Evolutionary conservation across 768 basidiomycete species (phyloP).

Genomic region (Ephemerocybe angulata): DNA sequence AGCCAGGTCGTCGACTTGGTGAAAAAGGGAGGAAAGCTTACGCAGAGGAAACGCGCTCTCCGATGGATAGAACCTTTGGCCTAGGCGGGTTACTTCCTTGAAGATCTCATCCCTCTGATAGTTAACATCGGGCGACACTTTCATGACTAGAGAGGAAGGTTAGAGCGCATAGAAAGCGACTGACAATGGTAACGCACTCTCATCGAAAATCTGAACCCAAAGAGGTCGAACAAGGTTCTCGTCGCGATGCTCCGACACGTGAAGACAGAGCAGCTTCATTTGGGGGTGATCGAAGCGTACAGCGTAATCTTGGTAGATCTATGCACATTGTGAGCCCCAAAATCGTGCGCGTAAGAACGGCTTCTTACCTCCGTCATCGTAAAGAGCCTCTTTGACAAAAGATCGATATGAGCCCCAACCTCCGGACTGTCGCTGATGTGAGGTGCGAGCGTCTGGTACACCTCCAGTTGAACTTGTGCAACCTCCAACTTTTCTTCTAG

Average conservation of each 20-base stretch:
- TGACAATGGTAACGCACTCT: slow-evolving; percentile 47
- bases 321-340: slow-evolving; percentile 8
- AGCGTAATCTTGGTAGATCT: slow-evolving; percentile 90
- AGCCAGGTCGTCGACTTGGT: not conserved
- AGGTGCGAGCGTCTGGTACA: slow-evolving; percentile 64
- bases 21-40: slow-evolving; percentile 36
- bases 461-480: slow-evolving; percentile 93
- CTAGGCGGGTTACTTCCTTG: slow-evolving; percentile 64
- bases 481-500: slow-evolving; percentile 97
- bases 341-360: too few species aligned
- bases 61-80: slow-evolving; percentile 86
- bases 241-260: slow-evolving; percentile 91
- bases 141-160: slow-evolving; percentile 38
- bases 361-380: slow-evolving; percentile 78
- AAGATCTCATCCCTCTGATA: slow-evolving; percentile 59
- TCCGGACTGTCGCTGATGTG: slow-evolving; percentile 59
- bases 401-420: slow-evolving; percentile 58
- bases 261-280: slow-evolving; percentile 84
- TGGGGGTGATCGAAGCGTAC: slow-evolving; percentile 79
- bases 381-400: slow-evolving; percentile 59
- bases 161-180: not conserved
- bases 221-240: slow-evolving; percentile 76
- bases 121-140: slow-evolving; percentile 52
- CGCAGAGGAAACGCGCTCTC: slow-evolving; percentile 87
- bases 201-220: slow-evolving; percentile 85